Percentiles rank a stretch among this genome's conserved stretches.
These are phyloP conservation scores for Primulina huaijiensis DNA, from an alignment of 257 asterid genomes.

Conservation along the genomic window DNA sequence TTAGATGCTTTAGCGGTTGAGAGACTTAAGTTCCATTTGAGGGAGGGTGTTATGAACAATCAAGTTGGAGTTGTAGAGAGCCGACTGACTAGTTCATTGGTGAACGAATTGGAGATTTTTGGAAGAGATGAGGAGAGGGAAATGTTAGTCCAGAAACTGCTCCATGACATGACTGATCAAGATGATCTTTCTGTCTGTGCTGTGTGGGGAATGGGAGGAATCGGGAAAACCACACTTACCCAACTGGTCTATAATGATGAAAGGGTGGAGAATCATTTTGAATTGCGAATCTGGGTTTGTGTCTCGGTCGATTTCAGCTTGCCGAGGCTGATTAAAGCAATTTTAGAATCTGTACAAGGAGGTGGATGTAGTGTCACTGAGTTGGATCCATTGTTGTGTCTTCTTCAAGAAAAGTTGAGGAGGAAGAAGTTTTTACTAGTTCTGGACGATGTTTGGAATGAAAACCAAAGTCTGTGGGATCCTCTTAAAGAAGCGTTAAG, in stretches of 20 bases:
- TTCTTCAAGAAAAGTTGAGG: no score
- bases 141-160: conserved; percentile 18
- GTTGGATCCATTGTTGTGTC: no score
- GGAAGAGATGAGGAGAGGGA: conserved; percentile 36
- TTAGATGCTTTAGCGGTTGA: background rate
- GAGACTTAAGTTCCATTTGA: background rate
- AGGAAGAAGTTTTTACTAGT: no score
- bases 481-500: conserved; percentile 22
- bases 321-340: no score
- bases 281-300: no score
- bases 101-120: conserved; percentile 23
- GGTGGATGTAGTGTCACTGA: no score
- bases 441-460: conserved; percentile 42
- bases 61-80: background rate
- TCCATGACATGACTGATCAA: no score
- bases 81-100: conserved; percentile 16
- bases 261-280: no score
- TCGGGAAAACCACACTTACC: conserved; percentile 43
- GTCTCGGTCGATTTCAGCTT: no score
- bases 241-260: no score
- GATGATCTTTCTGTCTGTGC: conserved; percentile 28
- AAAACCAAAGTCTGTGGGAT: conserved; percentile 25
- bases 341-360: no score
- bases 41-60: no score
- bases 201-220: conserved; percentile 36